Evolutionary conservation across 2,329 filamentous ascomycete genomes (phyloP).

Genomic region (Beauveria scarabaeidicola): DNA sequence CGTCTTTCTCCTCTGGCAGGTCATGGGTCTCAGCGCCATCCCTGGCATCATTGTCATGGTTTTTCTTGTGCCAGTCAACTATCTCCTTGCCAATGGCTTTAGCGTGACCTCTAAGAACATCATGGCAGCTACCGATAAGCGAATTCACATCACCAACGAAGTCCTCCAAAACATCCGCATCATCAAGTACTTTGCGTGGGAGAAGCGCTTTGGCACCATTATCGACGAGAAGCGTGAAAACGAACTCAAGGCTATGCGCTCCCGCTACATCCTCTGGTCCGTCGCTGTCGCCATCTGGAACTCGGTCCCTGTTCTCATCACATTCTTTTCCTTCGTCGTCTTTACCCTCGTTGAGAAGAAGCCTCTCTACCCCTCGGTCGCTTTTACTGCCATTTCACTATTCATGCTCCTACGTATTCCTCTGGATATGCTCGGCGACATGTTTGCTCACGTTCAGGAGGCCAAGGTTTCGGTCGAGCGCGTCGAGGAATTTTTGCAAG

Average conservation of each 20-base stretch:
- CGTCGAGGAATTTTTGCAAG: conserved; percentile 85
- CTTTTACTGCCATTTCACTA: conserved; percentile 91
- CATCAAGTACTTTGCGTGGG: conserved; percentile 99
- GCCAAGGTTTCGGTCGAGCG: conserved; percentile 94
- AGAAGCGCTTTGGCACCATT: conserved; percentile 75
- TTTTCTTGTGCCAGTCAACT: conserved; percentile 81
- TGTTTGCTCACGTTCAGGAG: conserved; percentile 97
- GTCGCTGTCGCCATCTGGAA: conserved; percentile 92
- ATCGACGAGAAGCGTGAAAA: conserved; percentile 80
- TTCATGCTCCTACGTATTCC: conserved; percentile 91
- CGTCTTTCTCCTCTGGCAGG: conserved; percentile 72
- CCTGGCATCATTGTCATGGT: conserved; percentile 89
- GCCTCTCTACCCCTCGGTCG: conserved; percentile 80
- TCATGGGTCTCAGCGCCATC: conserved; percentile 88
- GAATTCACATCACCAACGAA: conserved; percentile 94
- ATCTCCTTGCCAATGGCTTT: conserved; percentile 80
- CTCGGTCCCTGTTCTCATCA: conserved; percentile 88
- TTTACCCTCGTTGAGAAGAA: conserved; percentile 89
- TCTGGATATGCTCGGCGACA: conserved; percentile 91
- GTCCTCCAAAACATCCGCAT: conserved; percentile 95
- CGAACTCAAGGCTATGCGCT: conserved; percentile 71
- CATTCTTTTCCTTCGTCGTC: conserved; percentile 89
- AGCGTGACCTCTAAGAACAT: conserved; percentile 82
- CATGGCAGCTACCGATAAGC: conserved; percentile 85
- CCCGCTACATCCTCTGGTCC: conserved; percentile 86